Evolutionary conservation across 2,329 filamentous ascomycete genomes (phyloP).

Genomic region (Didymella arachidicola): DNA sequence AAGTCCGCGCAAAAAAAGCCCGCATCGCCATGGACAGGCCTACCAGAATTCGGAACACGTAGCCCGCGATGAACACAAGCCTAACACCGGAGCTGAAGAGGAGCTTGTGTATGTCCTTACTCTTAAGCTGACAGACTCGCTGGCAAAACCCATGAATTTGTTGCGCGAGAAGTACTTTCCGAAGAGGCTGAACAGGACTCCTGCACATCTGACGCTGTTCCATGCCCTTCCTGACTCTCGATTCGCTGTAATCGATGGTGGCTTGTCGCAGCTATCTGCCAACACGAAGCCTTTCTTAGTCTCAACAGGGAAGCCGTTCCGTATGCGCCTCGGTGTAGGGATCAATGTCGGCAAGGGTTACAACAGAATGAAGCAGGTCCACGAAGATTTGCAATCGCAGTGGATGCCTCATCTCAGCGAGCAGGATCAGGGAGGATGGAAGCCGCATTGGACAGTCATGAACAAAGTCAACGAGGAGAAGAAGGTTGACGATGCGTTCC

Average conservation of each 20-base stretch:
- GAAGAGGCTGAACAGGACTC: slow-evolving; percentile 52
- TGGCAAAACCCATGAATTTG: slow-evolving; percentile 51
- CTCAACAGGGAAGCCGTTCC: slow-evolving; percentile 50
- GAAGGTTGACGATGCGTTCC: slow-evolving; percentile 49
- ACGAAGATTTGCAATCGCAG: slow-evolving; percentile 42
- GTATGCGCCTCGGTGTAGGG: slow-evolving; percentile 54
- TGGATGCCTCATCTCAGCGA: slow-evolving; percentile 54
- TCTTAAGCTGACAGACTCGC: slow-evolving; percentile 49
- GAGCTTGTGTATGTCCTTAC: slow-evolving; percentile 55
- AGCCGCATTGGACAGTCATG: slow-evolving; percentile 57
- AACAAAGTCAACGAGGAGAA: slow-evolving; percentile 56
- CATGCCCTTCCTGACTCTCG: slow-evolving; percentile 55
- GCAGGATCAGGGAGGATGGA: slow-evolving; percentile 53
- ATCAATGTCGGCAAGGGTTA: slow-evolving; percentile 48
- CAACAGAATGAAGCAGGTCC: slow-evolving; percentile 45
- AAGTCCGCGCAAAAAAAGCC: slow-evolving; percentile 14
- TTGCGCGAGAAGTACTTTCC: slow-evolving; percentile 55
- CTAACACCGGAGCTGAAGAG: slow-evolving; percentile 44
- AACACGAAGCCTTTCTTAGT: slow-evolving; percentile 49
- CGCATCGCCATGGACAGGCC: slow-evolving; percentile 22
- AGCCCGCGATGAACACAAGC: slow-evolving; percentile 33
- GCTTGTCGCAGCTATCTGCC: slow-evolving; percentile 39
- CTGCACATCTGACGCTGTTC: slow-evolving; percentile 57
- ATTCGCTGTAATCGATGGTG: slow-evolving; percentile 46
- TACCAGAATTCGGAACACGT: slow-evolving; percentile 8